Conservation (phyloP, 306 rosid genomes). For the Gynostemma pentaphyllum region DNA sequence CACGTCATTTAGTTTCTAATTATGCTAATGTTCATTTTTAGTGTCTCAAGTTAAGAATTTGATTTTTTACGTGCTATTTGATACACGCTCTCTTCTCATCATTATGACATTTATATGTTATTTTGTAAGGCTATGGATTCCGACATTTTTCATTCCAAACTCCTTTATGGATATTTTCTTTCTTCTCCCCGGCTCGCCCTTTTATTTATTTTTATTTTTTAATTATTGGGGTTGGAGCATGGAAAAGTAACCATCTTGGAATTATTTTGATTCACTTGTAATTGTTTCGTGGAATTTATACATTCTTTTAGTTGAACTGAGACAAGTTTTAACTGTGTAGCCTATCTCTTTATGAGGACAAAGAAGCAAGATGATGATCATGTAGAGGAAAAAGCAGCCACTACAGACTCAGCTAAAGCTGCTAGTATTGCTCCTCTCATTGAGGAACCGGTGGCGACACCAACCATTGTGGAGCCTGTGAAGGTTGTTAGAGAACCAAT, state of each 20-base stretch:
- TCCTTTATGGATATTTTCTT: not conserved
- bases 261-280: not conserved
- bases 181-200: not conserved
- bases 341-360: slow-evolving; percentile 54
- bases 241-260: not conserved
- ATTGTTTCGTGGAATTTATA: slow-evolving; percentile 1
- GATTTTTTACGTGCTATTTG: not conserved
- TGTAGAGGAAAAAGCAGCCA: slow-evolving; percentile 28
- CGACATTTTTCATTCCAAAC: not conserved
- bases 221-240: not conserved
- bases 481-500: slow-evolving; percentile 46
- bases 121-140: not conserved
- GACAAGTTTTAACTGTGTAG: slow-evolving; percentile 32
- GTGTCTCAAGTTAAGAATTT: not conserved
- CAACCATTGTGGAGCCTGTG: slow-evolving; percentile 29
- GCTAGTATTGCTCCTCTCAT: slow-evolving; percentile 21
- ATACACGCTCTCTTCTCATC: not conserved
- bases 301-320: slow-evolving; percentile 19
- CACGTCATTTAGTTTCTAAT: not conserved
- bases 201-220: not conserved
- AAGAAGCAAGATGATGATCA: slow-evolving; percentile 52
- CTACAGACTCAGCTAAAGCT: slow-evolving; percentile 28
- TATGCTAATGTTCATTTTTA: not conserved
- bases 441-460: slow-evolving; percentile 22
- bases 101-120: not conserved